Conservation (phyloP, 75 land plant species). For the Selaginella tamariscina region DNA sequence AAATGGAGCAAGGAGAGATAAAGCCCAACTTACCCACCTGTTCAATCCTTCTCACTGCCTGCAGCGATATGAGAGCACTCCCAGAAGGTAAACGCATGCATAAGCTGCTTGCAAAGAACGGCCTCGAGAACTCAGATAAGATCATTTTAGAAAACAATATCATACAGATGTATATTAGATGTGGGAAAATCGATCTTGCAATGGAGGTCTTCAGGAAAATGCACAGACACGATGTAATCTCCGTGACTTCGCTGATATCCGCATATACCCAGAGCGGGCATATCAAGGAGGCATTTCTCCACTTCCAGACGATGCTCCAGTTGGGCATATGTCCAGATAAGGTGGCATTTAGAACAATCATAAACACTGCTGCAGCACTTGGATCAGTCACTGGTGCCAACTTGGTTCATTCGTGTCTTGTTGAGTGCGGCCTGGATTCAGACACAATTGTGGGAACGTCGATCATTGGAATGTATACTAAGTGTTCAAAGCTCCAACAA, state of each 20-base stretch:
- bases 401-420: not conserved
- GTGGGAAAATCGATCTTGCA: not conserved
- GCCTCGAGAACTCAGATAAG: not conserved
- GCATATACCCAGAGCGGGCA: not conserved
- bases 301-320: not conserved
- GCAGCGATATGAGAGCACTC: not conserved
- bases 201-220: not conserved
- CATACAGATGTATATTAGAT: not conserved
- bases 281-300: not conserved
- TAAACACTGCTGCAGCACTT: not conserved
- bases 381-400: not conserved
- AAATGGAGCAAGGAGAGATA: not conserved
- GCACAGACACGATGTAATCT: not conserved
- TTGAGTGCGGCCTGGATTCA: not conserved
- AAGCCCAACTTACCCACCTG: not conserved
- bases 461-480: slow-evolving; percentile 25
- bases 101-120: not conserved
- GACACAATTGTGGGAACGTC: slow-evolving; percentile 19
- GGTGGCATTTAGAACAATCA: not conserved
- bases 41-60: not conserved
- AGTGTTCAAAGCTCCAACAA: slow-evolving; percentile 13
- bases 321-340: not conserved
- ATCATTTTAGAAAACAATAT: not conserved
- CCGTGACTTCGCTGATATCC: not conserved
- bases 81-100: not conserved